A percentile compares a stretch with the other conserved stretches of the same genome.
phyloP scores from a whole-genome alignment of 1,284 basidiomycete species.

The Inonotus obliquus region DNA sequence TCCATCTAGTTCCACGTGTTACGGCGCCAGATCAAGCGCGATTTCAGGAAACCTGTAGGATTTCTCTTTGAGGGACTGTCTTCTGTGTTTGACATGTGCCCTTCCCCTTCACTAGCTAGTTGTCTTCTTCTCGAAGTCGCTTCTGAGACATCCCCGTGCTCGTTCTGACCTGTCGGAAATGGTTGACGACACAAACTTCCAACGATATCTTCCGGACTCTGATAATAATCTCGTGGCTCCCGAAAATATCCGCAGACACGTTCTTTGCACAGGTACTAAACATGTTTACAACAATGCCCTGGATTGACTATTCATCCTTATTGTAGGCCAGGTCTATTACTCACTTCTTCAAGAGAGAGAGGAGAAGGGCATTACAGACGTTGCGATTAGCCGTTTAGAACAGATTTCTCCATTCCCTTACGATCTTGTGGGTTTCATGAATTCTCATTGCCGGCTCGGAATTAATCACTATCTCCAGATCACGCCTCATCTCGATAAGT shows the following conservation, averaged over 20 bases:
- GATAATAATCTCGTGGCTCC: constrained; percentile 67
- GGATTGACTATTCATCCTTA: background rate
- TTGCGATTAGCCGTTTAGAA: constrained; percentile 93
- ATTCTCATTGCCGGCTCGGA: background rate
- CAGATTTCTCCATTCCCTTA: constrained; percentile 97
- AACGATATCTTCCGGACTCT: constrained; percentile 88
- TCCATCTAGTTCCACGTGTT: constrained; percentile 85
- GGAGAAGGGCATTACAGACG: constrained; percentile 83
- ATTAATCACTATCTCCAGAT: constrained; percentile 39
- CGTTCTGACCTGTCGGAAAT: constrained; percentile 88
- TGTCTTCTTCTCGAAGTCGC: constrained; percentile 94
- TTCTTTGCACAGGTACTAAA: constrained; percentile 72
- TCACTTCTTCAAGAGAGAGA: constrained; percentile 86
- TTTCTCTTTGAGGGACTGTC: background rate
- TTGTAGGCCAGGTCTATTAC: constrained; percentile 88
- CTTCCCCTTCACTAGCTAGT: constrained; percentile 60
- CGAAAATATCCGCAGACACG: constrained; percentile 88
- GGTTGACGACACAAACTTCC: constrained; percentile 85
- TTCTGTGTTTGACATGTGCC: constrained; percentile 1
- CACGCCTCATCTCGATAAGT: constrained; percentile 89
- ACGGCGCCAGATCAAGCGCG: constrained; percentile 91
- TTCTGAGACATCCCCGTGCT: constrained; percentile 90
- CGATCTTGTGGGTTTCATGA: constrained; percentile 55
- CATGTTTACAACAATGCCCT: constrained; percentile 7
- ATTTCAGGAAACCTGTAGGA: constrained; percentile 89